Evolutionary conservation across 2,329 filamentous ascomycete genomes (phyloP).

Genomic region (Aspergillus sp.): DNA sequence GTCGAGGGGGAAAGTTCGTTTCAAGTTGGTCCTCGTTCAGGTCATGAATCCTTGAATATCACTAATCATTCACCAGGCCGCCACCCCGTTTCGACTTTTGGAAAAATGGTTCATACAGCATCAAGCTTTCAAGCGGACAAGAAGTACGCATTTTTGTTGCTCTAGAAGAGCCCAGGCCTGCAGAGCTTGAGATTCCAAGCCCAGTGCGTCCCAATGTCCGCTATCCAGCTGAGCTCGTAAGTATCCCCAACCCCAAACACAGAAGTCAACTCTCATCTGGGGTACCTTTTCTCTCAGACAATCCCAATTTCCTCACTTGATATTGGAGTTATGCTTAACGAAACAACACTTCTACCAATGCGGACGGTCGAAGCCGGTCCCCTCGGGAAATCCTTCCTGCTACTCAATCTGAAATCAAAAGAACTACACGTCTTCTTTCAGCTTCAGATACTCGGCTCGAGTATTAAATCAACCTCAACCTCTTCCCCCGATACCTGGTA

Average conservation of each 20-base stretch:
- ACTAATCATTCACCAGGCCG: conserved; percentile 40
- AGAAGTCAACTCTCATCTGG: not conserved
- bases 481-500: conserved; percentile 12
- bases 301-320: conserved; percentile 54
- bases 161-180: conserved; percentile 26
- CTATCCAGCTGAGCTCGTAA: conserved; percentile 42
- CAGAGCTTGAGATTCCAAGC: conserved; percentile 32
- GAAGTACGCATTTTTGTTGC: conserved; percentile 23
- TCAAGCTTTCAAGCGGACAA: conserved; percentile 31
- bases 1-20: conserved; percentile 54
- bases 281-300: conserved; percentile 30
- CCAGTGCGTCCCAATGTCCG: conserved; percentile 34
- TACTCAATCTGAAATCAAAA: conserved; percentile 47
- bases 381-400: conserved; percentile 33
- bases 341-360: conserved; percentile 62
- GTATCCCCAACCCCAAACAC: conserved; percentile 12
- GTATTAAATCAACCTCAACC: not conserved
- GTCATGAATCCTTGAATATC: not conserved
- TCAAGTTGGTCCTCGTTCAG: conserved; percentile 44
- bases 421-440: conserved; percentile 51
- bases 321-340: conserved; percentile 63
- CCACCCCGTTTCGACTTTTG: conserved; percentile 58
- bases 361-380: conserved; percentile 42
- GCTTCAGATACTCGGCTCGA: conserved; percentile 30
- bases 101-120: conserved; percentile 33